phyloP scores from a whole-genome alignment of 2,329 filamentous ascomycete genomes.

The Rhynchosporium agropyri region DNA sequence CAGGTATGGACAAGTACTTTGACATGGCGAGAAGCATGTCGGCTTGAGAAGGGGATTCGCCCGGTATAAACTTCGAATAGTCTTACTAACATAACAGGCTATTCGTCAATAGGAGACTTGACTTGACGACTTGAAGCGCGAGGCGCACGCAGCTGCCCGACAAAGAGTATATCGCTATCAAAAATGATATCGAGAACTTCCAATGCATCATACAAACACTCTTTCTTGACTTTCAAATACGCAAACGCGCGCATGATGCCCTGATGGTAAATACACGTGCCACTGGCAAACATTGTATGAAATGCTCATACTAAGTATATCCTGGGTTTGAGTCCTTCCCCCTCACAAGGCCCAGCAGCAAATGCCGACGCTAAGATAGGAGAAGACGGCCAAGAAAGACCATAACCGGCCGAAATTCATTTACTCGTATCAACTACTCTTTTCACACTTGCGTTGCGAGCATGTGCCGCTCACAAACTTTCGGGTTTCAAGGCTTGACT shows the following conservation, averaged over 20 bases:
- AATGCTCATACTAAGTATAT: no score
- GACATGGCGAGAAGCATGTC: not conserved
- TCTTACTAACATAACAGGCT: not conserved
- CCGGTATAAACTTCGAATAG: not conserved
- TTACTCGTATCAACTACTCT: no score
- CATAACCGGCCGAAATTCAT: no score
- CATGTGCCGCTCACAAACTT: no score
- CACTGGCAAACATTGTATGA: no score
- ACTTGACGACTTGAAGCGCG: not conserved
- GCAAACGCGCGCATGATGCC: no score
- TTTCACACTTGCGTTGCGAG: no score
- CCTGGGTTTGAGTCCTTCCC: no score
- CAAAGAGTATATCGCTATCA: not conserved
- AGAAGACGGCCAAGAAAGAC: not conserved
- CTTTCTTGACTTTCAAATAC: no score
- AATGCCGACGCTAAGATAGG: conserved; percentile 8
- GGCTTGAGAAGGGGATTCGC: not conserved
- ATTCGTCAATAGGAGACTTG: not conserved
- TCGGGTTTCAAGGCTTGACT: no score
- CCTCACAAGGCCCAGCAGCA: not conserved
- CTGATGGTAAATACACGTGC: no score
- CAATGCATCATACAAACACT: not conserved
- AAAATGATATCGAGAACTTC: not conserved
- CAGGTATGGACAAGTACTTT: no score
- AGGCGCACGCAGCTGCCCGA: not conserved